These are phyloP conservation scores for Amauroascus niger DNA, from an alignment of 2,329 filamentous ascomycete genomes.

Conservation along the genomic window DNA sequence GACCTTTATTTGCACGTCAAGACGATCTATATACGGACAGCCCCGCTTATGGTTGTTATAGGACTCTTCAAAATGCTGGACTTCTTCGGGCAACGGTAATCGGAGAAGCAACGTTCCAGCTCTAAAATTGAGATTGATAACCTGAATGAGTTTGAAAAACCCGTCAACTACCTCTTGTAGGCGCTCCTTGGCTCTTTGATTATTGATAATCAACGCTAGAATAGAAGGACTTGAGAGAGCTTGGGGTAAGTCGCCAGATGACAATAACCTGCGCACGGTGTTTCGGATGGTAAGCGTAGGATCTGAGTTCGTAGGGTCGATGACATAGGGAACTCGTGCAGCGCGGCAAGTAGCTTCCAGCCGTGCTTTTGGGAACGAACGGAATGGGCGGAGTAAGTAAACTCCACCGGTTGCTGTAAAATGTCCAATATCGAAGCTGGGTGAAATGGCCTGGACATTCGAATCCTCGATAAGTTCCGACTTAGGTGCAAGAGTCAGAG, in stretches of 20 bases:
- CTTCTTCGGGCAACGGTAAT: constrained; percentile 20
- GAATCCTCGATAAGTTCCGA: not conserved
- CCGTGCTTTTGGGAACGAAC: constrained; percentile 54
- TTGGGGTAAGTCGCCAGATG: constrained; percentile 51
- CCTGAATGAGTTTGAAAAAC: constrained; percentile 38
- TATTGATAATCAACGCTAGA: constrained; percentile 49
- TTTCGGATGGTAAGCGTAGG: constrained; percentile 70
- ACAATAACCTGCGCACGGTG: constrained; percentile 60
- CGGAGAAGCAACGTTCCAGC: constrained; percentile 28
- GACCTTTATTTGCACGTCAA: constrained; percentile 34
- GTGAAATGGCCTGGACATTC: not conserved
- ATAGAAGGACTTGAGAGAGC: constrained; percentile 60
- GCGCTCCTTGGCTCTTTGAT: constrained; percentile 36
- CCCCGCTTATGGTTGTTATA: constrained; percentile 14
- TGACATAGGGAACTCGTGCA: constrained; percentile 63
- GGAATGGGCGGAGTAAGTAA: constrained; percentile 31
- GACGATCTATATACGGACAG: not conserved
- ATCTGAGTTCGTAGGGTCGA: constrained; percentile 75
- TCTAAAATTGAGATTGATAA: constrained; percentile 27
- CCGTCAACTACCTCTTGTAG: constrained; percentile 47
- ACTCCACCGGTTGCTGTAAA: constrained; percentile 29
- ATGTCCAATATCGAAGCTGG: not conserved
- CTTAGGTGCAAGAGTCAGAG: not conserved
- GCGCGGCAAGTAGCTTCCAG: constrained; percentile 57
- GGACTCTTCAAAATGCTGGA: constrained; percentile 11